A percentile compares a stretch with the other conserved stretches of the same genome.
Evolutionary conservation across 2,329 filamentous ascomycete genomes (phyloP).

Genomic region (Beauveria sp.): DNA sequence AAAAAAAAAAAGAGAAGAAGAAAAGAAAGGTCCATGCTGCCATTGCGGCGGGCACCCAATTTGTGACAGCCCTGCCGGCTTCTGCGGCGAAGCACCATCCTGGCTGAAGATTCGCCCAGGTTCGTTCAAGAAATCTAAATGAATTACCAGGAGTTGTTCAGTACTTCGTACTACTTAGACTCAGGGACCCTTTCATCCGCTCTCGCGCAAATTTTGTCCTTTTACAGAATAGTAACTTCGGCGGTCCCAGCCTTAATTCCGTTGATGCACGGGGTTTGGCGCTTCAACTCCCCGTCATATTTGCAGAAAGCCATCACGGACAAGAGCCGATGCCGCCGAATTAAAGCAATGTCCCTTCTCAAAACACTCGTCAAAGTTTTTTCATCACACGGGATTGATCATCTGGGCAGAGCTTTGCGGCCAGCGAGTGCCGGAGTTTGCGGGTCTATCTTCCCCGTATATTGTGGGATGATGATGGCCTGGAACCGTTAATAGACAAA

Average conservation of each 20-base stretch:
- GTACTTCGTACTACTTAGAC: no score
- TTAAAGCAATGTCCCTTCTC: not conserved
- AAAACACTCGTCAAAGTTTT: not conserved
- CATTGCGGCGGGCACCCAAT: not conserved
- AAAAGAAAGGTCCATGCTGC: not conserved
- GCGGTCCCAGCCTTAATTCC: not conserved
- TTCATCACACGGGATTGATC: not conserved
- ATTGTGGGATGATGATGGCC: not conserved
- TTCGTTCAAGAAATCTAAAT: not conserved
- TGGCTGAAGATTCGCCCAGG: constrained; percentile 2
- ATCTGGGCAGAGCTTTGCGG: not conserved
- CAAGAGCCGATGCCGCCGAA: not conserved
- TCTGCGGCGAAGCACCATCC: not conserved
- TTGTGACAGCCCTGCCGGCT: not conserved
- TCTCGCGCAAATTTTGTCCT: not conserved
- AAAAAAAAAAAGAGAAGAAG: not conserved
- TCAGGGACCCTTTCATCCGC: not conserved
- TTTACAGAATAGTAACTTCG: not conserved
- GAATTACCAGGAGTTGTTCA: no score
- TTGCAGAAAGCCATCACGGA: not conserved
- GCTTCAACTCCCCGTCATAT: not conserved
- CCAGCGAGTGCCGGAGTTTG: constrained; percentile 3
- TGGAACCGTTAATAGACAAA: not conserved
- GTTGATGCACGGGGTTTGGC: not conserved
- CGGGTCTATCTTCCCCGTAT: not conserved